Percentiles rank a stretch among this genome's conserved stretches.
phyloP scores from a whole-genome alignment of 352 stramenopile species.

The Chrysophaeum taylorii region DNA sequence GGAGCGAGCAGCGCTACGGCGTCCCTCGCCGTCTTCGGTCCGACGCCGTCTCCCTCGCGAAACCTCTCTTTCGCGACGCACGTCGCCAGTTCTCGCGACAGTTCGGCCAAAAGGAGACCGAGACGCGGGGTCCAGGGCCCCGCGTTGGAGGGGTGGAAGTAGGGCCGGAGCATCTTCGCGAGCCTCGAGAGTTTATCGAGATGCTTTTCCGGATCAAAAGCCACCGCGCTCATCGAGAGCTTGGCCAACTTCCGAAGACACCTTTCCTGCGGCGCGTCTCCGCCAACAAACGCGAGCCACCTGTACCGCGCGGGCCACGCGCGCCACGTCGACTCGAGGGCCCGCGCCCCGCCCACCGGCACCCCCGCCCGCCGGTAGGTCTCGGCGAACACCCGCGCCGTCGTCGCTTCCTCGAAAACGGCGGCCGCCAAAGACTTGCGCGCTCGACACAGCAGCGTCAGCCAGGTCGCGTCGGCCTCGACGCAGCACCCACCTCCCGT shows the following conservation, averaged over 20 bases:
- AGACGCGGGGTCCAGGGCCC: background rate
- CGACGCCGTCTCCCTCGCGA: background rate
- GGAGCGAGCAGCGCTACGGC: background rate
- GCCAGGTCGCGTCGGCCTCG: conserved; percentile 5
- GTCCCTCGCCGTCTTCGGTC: background rate
- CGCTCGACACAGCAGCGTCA: conserved; percentile 5
- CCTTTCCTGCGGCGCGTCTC: conserved; percentile 1
- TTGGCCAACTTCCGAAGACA: conserved; percentile 2
- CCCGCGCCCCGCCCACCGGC: background rate
- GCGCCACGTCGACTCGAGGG: background rate
- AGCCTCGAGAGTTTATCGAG: background rate
- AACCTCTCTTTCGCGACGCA: background rate
- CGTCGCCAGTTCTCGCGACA: background rate
- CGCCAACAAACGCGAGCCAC: background rate
- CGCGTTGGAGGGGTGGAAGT: background rate
- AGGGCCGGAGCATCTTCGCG: background rate
- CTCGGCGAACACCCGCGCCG: background rate
- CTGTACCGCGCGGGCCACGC: background rate
- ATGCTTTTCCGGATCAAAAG: background rate
- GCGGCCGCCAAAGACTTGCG: background rate
- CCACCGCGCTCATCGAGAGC: background rate
- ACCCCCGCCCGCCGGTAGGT: background rate
- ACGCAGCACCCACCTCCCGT: background rate
- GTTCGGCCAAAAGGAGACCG: background rate
- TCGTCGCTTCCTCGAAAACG: background rate